phyloP scores from a whole-genome alignment of 2,329 filamentous ascomycete species.

The Podosphaera leucotricha region DNA sequence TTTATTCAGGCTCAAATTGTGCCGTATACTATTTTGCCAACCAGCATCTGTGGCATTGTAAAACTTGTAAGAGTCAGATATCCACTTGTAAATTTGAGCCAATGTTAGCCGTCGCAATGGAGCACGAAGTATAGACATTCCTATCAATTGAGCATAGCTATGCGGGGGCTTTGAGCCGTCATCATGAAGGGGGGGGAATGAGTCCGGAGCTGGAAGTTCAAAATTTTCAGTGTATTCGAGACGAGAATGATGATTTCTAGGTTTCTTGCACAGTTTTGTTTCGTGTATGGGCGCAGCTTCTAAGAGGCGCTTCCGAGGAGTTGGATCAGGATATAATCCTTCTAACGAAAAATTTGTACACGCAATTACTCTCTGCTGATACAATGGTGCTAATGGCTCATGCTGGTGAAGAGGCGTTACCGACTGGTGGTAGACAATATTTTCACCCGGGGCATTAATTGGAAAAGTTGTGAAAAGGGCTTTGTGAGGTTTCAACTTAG shows the following conservation, averaged over 20 bases:
- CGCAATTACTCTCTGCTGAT: constrained; percentile 6
- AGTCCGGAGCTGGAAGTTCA: constrained; percentile 19
- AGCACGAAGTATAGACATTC: constrained; percentile 84
- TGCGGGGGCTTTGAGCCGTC: constrained; percentile 74
- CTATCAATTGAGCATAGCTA: constrained; percentile 87
- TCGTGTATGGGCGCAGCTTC: constrained; percentile 55
- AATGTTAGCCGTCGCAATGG: constrained; percentile 66
- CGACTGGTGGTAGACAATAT: constrained; percentile 30
- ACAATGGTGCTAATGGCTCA: constrained; percentile 18
- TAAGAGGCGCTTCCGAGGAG: constrained; percentile 38
- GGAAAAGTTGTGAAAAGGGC: constrained; percentile 22
- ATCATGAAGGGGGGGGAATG: constrained; percentile 64
- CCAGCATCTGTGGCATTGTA: constrained; percentile 68
- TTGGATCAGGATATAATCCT: constrained; percentile 24
- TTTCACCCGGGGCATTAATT: constrained; percentile 19
- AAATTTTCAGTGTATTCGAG: constrained; percentile 8
- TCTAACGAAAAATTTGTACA: constrained; percentile 26
- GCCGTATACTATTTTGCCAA: constrained; percentile 98
- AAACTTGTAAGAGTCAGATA: constrained; percentile 80
- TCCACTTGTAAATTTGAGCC: constrained; percentile 97
- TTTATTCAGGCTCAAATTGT: constrained; percentile 93
- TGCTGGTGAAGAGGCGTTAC: constrained; percentile 9
- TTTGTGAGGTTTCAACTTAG: constrained; percentile 34
- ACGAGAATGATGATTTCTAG: constrained; percentile 34
- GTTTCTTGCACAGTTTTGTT: constrained; percentile 40